These are phyloP conservation scores for Prototheca wickerhamii DNA, from an alignment of 163 green algal genomes.

Conservation along the genomic window DNA sequence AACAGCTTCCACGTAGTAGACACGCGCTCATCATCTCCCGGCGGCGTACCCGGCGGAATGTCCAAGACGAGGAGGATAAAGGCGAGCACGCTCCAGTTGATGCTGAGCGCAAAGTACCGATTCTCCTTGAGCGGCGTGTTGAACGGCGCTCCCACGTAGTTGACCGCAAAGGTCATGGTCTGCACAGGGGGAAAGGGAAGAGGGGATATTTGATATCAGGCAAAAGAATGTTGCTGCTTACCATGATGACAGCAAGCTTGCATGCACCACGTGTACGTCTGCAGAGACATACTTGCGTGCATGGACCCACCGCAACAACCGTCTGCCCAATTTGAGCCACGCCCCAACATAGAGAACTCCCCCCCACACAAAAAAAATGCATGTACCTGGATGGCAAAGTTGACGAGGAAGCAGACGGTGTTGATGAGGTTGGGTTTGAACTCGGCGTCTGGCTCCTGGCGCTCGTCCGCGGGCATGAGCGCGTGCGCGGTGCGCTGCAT, in stretches of 20 bases:
- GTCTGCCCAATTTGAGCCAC: no score
- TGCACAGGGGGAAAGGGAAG: slow-evolving; percentile 19
- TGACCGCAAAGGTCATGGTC: slow-evolving; percentile 93
- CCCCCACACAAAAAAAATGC: background rate
- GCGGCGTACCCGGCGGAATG: slow-evolving; percentile 14
- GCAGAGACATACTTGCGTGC: background rate
- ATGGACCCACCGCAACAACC: background rate
- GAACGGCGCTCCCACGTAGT: slow-evolving; percentile 94
- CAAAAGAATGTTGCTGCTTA: background rate
- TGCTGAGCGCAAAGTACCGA: slow-evolving; percentile 6
- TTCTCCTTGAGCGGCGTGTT: slow-evolving; percentile 64
- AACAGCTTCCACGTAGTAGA: background rate
- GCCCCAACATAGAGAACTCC: no score
- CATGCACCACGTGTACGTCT: background rate
- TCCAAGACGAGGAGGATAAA: slow-evolving; percentile 35
- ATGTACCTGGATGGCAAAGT: slow-evolving; percentile 66
- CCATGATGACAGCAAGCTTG: background rate
- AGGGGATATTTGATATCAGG: background rate
- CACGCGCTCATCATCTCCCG: background rate
- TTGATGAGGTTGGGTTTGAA: slow-evolving; percentile 99
- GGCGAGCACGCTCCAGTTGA: slow-evolving; percentile 20
- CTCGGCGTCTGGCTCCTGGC: slow-evolving; percentile 63
- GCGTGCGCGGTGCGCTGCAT: slow-evolving; percentile 48
- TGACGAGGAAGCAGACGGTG: slow-evolving; percentile 89
- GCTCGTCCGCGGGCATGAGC: slow-evolving; percentile 46